Base-by-base conservation (phyloP, 768 basidiomycete species). In the Rhodotorula sphaerocarpa region DNA sequence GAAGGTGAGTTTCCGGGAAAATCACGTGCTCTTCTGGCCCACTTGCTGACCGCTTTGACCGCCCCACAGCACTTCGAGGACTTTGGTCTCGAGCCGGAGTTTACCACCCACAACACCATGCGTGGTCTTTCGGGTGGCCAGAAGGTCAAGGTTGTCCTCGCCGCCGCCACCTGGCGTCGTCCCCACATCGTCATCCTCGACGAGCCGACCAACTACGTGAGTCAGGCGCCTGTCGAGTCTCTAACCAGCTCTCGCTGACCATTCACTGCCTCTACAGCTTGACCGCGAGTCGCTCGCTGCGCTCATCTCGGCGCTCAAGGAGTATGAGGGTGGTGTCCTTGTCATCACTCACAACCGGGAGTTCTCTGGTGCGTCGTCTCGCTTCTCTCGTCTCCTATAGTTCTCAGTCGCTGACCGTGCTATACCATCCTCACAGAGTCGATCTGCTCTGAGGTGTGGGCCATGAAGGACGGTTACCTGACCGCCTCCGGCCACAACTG, bases 251-350 rank as follows among this genome's bases (percentile, higher is more conserved):
- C 44, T 21, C 44, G 4, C 23, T 25, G 15, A 25, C 23, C 44
- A 14, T 45, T 44, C 11, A 23, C 44, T 45, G 15, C 12, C 20
- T 25, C 44, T 14, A n/a, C n/a, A n/a, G n/a, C 51, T 99, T 77
- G 95, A 97, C 81, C 88, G 95, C 76, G 95, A 99, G 79, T 99
- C 95, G 69, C 85, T 99, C 72, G 95, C 95, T 71, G 95, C 95
- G 41, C 85, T 99, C 77, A 99, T 99, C 75, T 87, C 91, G 73
- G 95, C 93, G 14, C 83, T 99, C 79, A 95, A 96, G 83, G 82
- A 82, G 76, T 97, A 96, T 78, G 90, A 93, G 78, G 95, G 56
- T 43, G 63, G 63, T 95, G 65, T 70, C 41, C 54, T 67, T 23
- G 62, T 67, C 58, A 70, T 67, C 27, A 70, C 70, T 20, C 69